Conservation (phyloP, 2,329 filamentous ascomycete genomes). For the Fusarium chaquense region DNA sequence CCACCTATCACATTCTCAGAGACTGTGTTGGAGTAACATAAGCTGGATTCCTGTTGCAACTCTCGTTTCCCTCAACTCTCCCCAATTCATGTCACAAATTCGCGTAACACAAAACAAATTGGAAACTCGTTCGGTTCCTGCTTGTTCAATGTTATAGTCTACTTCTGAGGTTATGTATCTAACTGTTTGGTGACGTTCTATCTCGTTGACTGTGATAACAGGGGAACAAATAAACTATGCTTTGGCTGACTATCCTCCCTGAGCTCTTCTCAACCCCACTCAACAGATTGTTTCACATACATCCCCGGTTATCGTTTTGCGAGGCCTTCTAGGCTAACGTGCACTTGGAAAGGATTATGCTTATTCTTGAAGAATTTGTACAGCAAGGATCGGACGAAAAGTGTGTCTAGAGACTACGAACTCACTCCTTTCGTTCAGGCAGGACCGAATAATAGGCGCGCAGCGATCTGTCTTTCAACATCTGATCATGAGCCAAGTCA, state of each 20-base stretch:
- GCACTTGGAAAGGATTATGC: background rate
- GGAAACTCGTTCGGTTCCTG: background rate
- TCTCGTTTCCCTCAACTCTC: background rate
- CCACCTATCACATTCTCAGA: background rate
- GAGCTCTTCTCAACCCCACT: background rate
- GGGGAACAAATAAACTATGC: background rate
- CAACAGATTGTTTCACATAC: background rate
- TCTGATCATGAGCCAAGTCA: background rate
- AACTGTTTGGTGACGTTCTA: fast-evolving
- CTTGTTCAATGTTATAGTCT: background rate
- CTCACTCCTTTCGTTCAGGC: background rate
- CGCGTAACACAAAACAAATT: background rate
- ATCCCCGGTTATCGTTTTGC: no score
- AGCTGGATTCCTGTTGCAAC: background rate
- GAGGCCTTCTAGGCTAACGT: background rate
- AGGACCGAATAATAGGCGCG: background rate
- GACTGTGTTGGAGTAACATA: background rate
- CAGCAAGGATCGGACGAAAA: background rate
- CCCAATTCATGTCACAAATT: background rate
- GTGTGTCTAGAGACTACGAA: background rate
- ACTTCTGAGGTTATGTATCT: fast-evolving
- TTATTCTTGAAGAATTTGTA: background rate
- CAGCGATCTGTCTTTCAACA: background rate
- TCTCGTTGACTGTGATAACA: fast-evolving
- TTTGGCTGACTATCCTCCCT: background rate